Evolutionary conservation across 805 yeast genomes (phyloP).

Genomic region (Jamesozyma jinghongensis): DNA sequence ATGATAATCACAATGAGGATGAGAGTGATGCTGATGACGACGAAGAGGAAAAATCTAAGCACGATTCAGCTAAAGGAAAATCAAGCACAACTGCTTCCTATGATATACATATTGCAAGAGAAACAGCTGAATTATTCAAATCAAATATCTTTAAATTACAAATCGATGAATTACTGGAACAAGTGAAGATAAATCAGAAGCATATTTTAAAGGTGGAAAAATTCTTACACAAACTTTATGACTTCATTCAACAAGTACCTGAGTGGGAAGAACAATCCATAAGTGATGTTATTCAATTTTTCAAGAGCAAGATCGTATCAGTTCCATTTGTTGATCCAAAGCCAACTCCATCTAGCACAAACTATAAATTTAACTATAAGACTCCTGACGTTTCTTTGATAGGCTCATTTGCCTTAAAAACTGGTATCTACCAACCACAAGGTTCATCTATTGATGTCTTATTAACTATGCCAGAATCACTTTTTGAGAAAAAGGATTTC

Average conservation of each 20-base stretch:
- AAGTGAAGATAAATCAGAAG: slow-evolving; percentile 63
- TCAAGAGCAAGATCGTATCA: slow-evolving; percentile 43
- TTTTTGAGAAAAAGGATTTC: slow-evolving; percentile 81
- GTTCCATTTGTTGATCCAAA: slow-evolving; percentile 90
- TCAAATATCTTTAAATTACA: slow-evolving; percentile 92
- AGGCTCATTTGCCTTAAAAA: slow-evolving; percentile 83
- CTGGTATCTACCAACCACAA: slow-evolving; percentile 58
- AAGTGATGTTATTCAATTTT: slow-evolving; percentile 48
- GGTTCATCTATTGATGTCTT: slow-evolving; percentile 70
- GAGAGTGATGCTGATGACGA: slow-evolving; percentile 19
- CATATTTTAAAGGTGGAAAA: slow-evolving; percentile 61
- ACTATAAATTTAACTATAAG: slow-evolving; percentile 60
- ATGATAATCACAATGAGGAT: neutral
- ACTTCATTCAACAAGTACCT: slow-evolving; percentile 56
- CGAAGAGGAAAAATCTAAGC: slow-evolving; percentile 12
- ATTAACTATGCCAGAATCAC: slow-evolving; percentile 66
- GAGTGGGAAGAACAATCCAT: slow-evolving; percentile 43
- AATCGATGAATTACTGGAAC: slow-evolving; percentile 82
- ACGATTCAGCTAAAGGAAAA: slow-evolving; percentile 5
- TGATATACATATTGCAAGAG: slow-evolving; percentile 85
- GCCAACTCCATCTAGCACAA: slow-evolving; percentile 49
- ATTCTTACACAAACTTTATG: slow-evolving; percentile 65
- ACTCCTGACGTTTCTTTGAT: slow-evolving; percentile 71
- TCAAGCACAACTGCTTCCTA: slow-evolving; percentile 40
- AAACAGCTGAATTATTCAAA: slow-evolving; percentile 88